Evolutionary conservation across 1,284 basidiomycete genomes (phyloP).

Genomic region (Tylopilus sp.): DNA sequence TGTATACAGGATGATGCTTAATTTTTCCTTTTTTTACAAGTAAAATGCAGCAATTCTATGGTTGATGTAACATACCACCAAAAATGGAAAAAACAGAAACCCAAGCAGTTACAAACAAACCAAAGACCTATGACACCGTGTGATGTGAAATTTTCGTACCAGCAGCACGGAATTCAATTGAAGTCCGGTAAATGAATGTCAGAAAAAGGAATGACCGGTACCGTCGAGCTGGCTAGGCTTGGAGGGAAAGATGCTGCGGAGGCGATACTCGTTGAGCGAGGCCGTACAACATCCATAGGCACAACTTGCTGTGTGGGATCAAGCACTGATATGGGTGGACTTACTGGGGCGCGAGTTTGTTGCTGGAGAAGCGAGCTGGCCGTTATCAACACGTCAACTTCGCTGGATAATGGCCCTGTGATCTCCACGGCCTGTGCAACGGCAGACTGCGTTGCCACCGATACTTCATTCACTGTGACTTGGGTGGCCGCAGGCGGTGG

Average conservation of each 20-base stretch:
- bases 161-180: conserved; percentile 22
- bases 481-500: conserved; percentile 46
- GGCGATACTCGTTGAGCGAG: conserved; percentile 28
- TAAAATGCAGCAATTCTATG: conserved; percentile 30
- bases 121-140: conserved; percentile 26
- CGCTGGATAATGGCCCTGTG: conserved; percentile 37
- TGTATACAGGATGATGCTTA: conserved; percentile 35
- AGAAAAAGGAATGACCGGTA: conserved; percentile 15
- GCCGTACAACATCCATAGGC: conserved; percentile 27
- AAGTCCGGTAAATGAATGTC: conserved; percentile 29
- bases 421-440: conserved; percentile 43
- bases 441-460: conserved; percentile 64
- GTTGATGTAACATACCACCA: conserved; percentile 25
- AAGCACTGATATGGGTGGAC: conserved; percentile 24
- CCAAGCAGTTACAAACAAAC: conserved; percentile 25
- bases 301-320: conserved; percentile 30
- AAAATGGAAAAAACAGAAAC: conserved; percentile 14
- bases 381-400: conserved; percentile 34
- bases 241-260: conserved; percentile 23
- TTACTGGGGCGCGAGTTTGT: conserved; percentile 31
- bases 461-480: conserved; percentile 73
- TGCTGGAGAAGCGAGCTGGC: conserved; percentile 37
- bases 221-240: conserved; percentile 15
- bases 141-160: conserved; percentile 9
- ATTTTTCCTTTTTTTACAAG: conserved; percentile 24